These are phyloP conservation scores for Suhomyces prunicola DNA, from an alignment of 805 yeast species.

Conservation along the genomic window DNA sequence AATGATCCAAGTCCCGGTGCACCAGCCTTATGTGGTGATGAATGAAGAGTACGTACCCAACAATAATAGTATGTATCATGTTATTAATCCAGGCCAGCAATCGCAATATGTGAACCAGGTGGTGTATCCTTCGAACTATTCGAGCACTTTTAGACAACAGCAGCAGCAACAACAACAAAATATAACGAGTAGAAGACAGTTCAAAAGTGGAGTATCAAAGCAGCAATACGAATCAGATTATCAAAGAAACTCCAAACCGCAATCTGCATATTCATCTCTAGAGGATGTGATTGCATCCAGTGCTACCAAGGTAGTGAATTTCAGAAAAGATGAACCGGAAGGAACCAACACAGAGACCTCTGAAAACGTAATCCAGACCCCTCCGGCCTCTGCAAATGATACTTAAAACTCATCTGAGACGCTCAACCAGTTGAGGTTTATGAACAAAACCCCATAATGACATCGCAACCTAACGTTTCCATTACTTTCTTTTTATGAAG, in stretches of 20 bases:
- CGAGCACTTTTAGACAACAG: constrained; percentile 1
- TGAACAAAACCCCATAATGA: background rate
- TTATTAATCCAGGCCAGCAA: constrained; percentile 7
- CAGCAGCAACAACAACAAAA: constrained; percentile 2
- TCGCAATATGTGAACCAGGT: constrained; percentile 1
- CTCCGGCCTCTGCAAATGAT: constrained; percentile 8
- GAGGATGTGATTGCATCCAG: constrained; percentile 9
- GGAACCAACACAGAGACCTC: background rate
- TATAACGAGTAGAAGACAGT: constrained; percentile 5
- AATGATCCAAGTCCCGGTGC: constrained; percentile 7
- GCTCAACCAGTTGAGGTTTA: background rate
- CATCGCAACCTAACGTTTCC: background rate
- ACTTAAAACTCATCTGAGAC: background rate
- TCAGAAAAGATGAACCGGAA: constrained; percentile 1
- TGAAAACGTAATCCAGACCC: constrained; percentile 10
- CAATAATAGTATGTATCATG: constrained; percentile 9
- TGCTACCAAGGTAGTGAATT: constrained; percentile 8
- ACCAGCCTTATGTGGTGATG: constrained; percentile 17
- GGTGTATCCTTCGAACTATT: constrained; percentile 1
- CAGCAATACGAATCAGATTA: background rate
- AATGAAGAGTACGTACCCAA: constrained; percentile 12
- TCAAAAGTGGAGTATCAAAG: background rate
- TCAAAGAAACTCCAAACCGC: background rate
- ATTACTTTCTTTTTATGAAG: background rate
- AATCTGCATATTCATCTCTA: constrained; percentile 1